Percentiles rank a stretch among this genome's conserved stretches.
phyloP scores from a whole-genome alignment of 2,329 filamentous ascomycete species.

The Arachnomyces sp. region DNA sequence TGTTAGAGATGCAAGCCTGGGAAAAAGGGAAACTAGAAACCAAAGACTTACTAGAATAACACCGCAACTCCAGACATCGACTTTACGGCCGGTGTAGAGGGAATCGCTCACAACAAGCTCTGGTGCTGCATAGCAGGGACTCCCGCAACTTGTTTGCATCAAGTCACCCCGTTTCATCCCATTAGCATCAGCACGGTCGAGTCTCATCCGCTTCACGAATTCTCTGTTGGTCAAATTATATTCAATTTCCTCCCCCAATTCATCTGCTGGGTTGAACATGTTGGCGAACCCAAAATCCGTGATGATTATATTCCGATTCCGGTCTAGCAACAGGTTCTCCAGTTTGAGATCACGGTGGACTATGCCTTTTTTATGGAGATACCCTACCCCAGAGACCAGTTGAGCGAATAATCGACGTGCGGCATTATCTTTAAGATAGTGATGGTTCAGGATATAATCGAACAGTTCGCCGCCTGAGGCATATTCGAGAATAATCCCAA shows the following conservation, averaged over 20 bases:
- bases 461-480: constrained; percentile 96
- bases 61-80: constrained; percentile 98
- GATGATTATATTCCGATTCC: constrained; percentile 98
- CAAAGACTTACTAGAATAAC: constrained; percentile 74
- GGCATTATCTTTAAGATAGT: constrained; percentile 89
- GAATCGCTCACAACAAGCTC: constrained; percentile 97
- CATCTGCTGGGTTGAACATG: constrained; percentile 84
- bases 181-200: constrained; percentile 69
- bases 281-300: constrained; percentile 99
- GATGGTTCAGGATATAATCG: constrained; percentile 94
- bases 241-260: constrained; percentile 84
- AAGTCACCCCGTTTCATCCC: constrained; percentile 80
- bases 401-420: constrained; percentile 90
- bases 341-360: constrained; percentile 95
- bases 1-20: not conserved
- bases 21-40: not conserved
- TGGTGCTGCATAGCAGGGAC: constrained; percentile 93
- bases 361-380: constrained; percentile 97
- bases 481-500: constrained; percentile 97
- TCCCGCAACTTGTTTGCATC: constrained; percentile 98
- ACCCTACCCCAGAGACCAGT: constrained; percentile 90
- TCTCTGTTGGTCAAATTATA: constrained; percentile 79
- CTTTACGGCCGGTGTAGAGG: constrained; percentile 92
- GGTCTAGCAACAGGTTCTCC: constrained; percentile 88
- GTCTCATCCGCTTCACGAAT: constrained; percentile 74